phyloP scores from a whole-genome alignment of 2,329 filamentous ascomycete species.

The Colletotrichum trifolii region DNA sequence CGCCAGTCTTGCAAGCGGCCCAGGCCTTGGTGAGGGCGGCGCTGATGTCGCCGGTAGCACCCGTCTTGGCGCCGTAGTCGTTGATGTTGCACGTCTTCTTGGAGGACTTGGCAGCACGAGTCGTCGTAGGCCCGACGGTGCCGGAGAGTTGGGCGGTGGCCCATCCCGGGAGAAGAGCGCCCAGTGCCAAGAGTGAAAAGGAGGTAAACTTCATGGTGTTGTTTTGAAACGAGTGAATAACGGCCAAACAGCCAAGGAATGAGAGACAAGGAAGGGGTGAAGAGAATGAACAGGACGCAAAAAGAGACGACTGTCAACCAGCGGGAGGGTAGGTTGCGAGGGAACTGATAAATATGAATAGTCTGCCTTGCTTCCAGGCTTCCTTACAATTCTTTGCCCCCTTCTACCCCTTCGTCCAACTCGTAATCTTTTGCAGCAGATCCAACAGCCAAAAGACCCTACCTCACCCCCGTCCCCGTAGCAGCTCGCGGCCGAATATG shows the following conservation, averaged over 20 bases:
- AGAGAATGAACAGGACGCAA: conserved; percentile 8
- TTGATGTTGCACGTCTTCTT: conserved; percentile 58
- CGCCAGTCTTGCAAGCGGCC: conserved; percentile 57
- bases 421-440: too few relatives aligned
- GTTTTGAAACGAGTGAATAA: conserved; percentile 15
- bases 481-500: not conserved
- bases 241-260: conserved; percentile 10
- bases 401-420: conserved; percentile 3
- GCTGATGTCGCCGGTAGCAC: conserved; percentile 56
- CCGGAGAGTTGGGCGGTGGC: conserved; percentile 41
- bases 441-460: not conserved
- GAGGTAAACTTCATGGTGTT: conserved; percentile 27
- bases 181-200: conserved; percentile 30
- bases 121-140: conserved; percentile 43
- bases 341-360: not conserved
- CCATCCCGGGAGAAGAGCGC: conserved; percentile 28
- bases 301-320: not conserved
- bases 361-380: not conserved
- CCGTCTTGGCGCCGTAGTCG: conserved; percentile 60
- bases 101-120: conserved; percentile 41
- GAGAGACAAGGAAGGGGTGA: conserved; percentile 7
- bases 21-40: conserved; percentile 42
- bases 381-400: not conserved
- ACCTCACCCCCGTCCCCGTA: not conserved
- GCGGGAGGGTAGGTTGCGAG: not conserved